Conservation (phyloP, 495 filamentous ascomycete genomes). For the Penicillium odoratum region DNA sequence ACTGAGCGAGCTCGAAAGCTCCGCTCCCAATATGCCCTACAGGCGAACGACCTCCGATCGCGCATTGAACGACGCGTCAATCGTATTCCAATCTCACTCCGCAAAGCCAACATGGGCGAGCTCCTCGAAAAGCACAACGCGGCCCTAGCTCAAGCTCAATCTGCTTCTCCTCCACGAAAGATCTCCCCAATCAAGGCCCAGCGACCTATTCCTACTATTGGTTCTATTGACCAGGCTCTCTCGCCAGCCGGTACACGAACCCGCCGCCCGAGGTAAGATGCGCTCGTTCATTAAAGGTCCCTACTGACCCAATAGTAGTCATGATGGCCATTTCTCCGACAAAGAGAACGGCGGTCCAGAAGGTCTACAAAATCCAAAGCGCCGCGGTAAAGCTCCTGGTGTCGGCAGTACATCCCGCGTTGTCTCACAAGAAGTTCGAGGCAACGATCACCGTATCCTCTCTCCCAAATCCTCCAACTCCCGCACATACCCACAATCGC, state of each 20-base stretch:
- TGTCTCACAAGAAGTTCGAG: conserved; percentile 49
- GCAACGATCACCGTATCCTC: conserved; percentile 58
- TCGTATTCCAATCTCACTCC: conserved; percentile 78
- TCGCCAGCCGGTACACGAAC: conserved; percentile 37
- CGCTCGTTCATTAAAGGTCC: background rate
- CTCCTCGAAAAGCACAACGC: conserved; percentile 60
- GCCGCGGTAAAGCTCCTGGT: conserved; percentile 48
- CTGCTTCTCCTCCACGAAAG: conserved; percentile 30
- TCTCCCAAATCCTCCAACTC: conserved; percentile 84
- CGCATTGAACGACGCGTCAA: conserved; percentile 95
- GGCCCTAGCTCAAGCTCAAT: conserved; percentile 29
- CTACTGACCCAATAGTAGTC: conserved; percentile 41
- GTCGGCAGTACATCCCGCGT: conserved; percentile 45
- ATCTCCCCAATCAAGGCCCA: conserved; percentile 32
- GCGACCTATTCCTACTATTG: conserved; percentile 30
- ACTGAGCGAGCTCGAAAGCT: conserved; percentile 90
- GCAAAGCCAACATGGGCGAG: conserved; percentile 82
- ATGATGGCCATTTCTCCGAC: conserved; percentile 64
- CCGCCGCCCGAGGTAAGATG: conserved; percentile 64
- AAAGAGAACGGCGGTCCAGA: conserved; percentile 69
- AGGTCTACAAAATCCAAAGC: conserved; percentile 58
- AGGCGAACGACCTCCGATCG: conserved; percentile 77
- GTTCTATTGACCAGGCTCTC: conserved; percentile 30
- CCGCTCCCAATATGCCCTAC: conserved; percentile 84
- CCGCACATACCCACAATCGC: conserved; percentile 62